Evolutionary conservation across 441 rosid genomes (phyloP).

Genomic region (Euphorbia corollata): DNA sequence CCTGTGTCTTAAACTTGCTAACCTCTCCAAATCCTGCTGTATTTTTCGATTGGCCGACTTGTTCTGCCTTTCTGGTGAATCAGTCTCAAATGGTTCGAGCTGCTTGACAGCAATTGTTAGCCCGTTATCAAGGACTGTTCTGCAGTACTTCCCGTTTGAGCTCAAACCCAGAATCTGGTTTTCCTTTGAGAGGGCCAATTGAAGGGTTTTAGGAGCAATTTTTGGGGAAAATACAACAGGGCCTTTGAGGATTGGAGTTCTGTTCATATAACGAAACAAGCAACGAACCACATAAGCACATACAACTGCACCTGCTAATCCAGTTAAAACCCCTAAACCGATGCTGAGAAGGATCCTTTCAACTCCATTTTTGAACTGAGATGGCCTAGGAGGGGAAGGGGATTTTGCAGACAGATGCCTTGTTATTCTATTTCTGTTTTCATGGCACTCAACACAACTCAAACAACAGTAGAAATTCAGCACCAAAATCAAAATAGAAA

Average conservation of each 20-base stretch:
- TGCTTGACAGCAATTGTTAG: constrained; percentile 68
- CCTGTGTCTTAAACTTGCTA: constrained; percentile 71
- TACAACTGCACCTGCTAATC: constrained; percentile 46
- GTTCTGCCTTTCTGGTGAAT: constrained; percentile 48
- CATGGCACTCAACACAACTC: constrained; percentile 39
- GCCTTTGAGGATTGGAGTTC: constrained; percentile 81
- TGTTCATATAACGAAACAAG: constrained; percentile 50
- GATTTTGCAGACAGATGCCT: constrained; percentile 40
- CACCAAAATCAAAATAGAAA: constrained; percentile 31
- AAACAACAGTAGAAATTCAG: constrained; percentile 33
- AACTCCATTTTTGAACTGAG: constrained; percentile 39
- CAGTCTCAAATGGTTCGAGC: constrained; percentile 55
- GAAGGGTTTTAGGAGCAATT: constrained; percentile 62
- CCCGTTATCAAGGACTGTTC: constrained; percentile 71
- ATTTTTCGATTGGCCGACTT: constrained; percentile 63
- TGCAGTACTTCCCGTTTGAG: constrained; percentile 67
- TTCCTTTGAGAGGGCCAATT: constrained; percentile 56
- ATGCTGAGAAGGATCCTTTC: constrained; percentile 59
- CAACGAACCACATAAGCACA: constrained; percentile 51
- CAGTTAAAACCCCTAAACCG: constrained; percentile 56
- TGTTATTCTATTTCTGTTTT: constrained; percentile 27
- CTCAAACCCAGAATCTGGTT: constrained; percentile 71
- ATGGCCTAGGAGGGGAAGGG: constrained; percentile 33
- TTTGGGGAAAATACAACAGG: constrained; percentile 84
- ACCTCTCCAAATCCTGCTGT: constrained; percentile 74